Base-by-base conservation (phyloP, 352 stramenopile species). In the Phytophthora gonapodyides region DNA sequence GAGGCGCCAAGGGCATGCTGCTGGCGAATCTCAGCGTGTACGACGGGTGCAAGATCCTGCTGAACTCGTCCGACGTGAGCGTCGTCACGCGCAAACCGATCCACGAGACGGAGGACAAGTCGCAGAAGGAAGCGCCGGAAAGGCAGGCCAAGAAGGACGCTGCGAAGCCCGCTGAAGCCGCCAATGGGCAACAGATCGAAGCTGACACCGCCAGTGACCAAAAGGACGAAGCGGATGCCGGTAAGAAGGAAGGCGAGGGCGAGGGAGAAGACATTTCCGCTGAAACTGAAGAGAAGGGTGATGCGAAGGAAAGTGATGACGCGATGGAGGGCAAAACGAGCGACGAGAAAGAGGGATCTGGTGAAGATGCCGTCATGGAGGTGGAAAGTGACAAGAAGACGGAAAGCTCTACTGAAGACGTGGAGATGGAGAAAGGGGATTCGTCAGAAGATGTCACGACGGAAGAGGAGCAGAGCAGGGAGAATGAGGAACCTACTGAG, bases 21-120 rank as follows among this genome's bases (percentile, higher is more conserved):
- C 67, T 98, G n/a, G 82, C 88, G n/a, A 97, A 97, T 57, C 73
- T 98, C 9, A 79, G 83, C 17, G 76, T 95, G n/a, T 92, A 97
- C 17, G 87, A 96, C 48, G 84, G 90, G 5, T 94, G 84, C 44
- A 93, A 93, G 55, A 88, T 97, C 35, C 71, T 93, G 31, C 63
- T 96, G 15, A 91, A 91, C 53, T 94, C 85, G 10, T 81, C 78
- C 0, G 80, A 94, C 45, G 84, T 94, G 27, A 79, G 75, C 30
- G 51, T 88, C 10, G 78, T 83, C 10, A 91, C 79, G 5, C 67
- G 79, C 10, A 88, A 86, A 49, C 61, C 62, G 5, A 75, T 76
- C n/a, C 41, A 61, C 1, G 61, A 71, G 2, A 48, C 46, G 53
- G 55, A 49, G 44, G 46, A 41, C 24, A 69, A 77, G 50, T 42